Percentiles rank a stretch among this genome's conserved stretches.
Conservation (phyloP, 2,329 filamentous ascomycete species). For the Chaetomium olivaceum region DNA sequence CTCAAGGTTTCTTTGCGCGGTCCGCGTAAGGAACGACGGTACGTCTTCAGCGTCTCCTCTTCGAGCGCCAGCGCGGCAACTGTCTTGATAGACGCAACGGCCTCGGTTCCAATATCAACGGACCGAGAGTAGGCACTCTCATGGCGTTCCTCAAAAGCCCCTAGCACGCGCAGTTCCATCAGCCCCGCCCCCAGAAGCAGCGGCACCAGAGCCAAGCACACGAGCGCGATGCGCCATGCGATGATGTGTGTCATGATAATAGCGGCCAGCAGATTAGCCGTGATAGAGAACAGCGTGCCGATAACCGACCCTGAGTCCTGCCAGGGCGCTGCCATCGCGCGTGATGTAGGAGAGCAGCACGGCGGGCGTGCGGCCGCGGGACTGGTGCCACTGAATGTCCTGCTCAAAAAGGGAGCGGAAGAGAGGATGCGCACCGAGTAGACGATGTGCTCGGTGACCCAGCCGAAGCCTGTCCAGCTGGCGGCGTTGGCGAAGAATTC, state of each 20-base stretch:
- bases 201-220: conserved; percentile 68
- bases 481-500: conserved; percentile 61
- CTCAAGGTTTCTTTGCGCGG: conserved; percentile 56
- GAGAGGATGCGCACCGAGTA: conserved; percentile 57
- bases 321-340: conserved; percentile 65
- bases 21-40: conserved; percentile 50
- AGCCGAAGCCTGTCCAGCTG: conserved; percentile 58
- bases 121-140: conserved; percentile 64
- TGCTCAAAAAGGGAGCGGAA: conserved; percentile 59
- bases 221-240: conserved; percentile 74
- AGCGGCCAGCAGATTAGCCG: conserved; percentile 67
- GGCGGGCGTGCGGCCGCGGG: conserved; percentile 61
- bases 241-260: conserved; percentile 70
- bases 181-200: conserved; percentile 68
- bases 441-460: conserved; percentile 57
- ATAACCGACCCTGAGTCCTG: conserved; percentile 70
- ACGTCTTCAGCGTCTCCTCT: conserved; percentile 52
- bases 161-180: conserved; percentile 64
- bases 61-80: conserved; percentile 57
- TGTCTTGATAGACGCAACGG: conserved; percentile 65
- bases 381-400: conserved; percentile 66
- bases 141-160: conserved; percentile 62
- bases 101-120: conserved; percentile 65
- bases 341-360: conserved; percentile 68
- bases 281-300: conserved; percentile 68